phyloP scores from a whole-genome alignment of 2,329 filamentous ascomycete genomes.

The Blastomyces gilchristii region DNA sequence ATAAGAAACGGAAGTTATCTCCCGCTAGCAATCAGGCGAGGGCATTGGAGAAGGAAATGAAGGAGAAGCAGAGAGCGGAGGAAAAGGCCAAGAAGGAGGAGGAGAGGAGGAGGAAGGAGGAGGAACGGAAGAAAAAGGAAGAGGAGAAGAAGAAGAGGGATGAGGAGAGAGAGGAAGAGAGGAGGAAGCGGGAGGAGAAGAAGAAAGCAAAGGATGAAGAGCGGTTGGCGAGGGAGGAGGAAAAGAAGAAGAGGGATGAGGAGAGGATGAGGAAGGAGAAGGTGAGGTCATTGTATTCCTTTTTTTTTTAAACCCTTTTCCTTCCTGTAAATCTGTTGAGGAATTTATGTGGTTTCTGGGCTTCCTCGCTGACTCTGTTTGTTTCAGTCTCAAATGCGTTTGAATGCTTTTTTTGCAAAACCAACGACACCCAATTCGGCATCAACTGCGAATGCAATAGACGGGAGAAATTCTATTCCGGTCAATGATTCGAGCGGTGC shows the following conservation, averaged over 20 bases:
- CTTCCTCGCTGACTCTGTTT: constrained; percentile 19
- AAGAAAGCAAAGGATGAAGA: constrained; percentile 33
- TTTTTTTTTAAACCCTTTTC: background rate
- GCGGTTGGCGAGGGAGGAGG: constrained; percentile 22
- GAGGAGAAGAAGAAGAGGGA: constrained; percentile 37
- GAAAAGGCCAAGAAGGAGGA: constrained; percentile 28
- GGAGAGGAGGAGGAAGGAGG: constrained; percentile 38
- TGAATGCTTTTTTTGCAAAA: constrained; percentile 43
- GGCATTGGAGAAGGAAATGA: constrained; percentile 21
- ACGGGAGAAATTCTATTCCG: constrained; percentile 13
- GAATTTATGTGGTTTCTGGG: constrained; percentile 16
- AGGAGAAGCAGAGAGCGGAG: constrained; percentile 23
- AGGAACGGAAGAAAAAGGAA: constrained; percentile 33
- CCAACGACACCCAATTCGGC: constrained; percentile 25
- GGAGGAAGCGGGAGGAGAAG: constrained; percentile 37
- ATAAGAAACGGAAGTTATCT: constrained; percentile 28
- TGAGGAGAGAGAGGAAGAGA: constrained; percentile 37
- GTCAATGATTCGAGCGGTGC: constrained; percentile 5
- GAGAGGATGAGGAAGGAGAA: constrained; percentile 37
- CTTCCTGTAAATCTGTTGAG: background rate
- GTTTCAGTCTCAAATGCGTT: constrained; percentile 39
- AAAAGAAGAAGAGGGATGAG: constrained; percentile 24
- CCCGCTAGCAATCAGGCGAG: constrained; percentile 22
- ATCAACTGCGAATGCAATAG: constrained; percentile 9
- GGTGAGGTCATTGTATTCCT: constrained; percentile 22